phyloP scores from a whole-genome alignment of 2,329 filamentous ascomycete genomes.

The Penicillium sumatraense region DNA sequence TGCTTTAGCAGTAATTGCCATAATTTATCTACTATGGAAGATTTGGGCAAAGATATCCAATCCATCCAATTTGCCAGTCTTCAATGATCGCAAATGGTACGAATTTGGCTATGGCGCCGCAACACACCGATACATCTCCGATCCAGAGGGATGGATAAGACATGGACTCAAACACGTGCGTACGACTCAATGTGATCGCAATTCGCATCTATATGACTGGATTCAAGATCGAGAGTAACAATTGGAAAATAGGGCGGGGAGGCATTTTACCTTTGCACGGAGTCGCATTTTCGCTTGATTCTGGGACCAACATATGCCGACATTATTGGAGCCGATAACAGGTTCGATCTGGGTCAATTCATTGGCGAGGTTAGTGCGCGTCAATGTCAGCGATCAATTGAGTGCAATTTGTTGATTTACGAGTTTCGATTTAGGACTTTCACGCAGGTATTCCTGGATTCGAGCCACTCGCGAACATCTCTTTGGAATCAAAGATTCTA shows the following conservation, averaged over 20 bases:
- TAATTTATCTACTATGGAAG: neutral
- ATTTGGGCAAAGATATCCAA: neutral
- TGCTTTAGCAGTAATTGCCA: neutral
- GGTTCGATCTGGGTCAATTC: neutral
- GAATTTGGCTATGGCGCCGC: neutral
- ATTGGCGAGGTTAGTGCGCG: neutral
- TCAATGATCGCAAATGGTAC: neutral
- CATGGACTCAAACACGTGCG: neutral
- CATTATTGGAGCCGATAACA: neutral
- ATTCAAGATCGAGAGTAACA: neutral
- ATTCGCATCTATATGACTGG: too few relatives aligned
- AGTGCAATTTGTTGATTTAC: neutral
- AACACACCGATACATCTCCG: neutral
- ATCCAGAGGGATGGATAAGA: neutral
- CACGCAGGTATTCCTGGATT: neutral
- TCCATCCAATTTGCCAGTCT: neutral
- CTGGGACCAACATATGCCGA: neutral
- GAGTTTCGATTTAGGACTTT: neutral
- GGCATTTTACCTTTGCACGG: neutral
- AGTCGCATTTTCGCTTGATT: neutral
- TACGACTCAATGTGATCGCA: neutral
- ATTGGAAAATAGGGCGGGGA: neutral
- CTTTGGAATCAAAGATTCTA: neutral
- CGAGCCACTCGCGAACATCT: neutral
- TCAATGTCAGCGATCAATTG: neutral